Evolutionary conservation across 768 basidiomycete genomes (phyloP), one percentile per base, ranked within the genome.

Genomic region (Panellus pusillus): DNA sequence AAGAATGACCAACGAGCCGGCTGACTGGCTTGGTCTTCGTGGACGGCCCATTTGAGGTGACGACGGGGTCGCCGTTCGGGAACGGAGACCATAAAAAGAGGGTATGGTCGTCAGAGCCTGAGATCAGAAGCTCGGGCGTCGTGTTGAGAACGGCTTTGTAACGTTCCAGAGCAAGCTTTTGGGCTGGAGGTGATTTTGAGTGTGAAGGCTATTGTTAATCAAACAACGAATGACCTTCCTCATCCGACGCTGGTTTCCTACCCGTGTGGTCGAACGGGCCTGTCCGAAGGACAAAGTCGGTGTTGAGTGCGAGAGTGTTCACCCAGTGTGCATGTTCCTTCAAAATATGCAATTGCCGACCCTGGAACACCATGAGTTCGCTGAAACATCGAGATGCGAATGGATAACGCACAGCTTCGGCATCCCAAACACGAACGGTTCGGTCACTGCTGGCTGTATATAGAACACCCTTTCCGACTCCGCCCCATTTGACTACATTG

Each of bases 261-360:
- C 81, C 83, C 1, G 79, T 89, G 61, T 97, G 91, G 67, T 98
- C 94, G 63, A 90, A 98, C 0, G 96, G 94, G 0, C 96, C 96
- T 0, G 96, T 98, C 19, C 95, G 86, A 4, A 97, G 79, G 24
- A 96, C 84, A 64, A 95, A 97, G 67, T 99, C 96, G 9, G 95
- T 95, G 69, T 94, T 96, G 50, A 98, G 78, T 4, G 97, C 86
- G 40, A 99, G 82, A 0, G 95, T 98, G 17, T 95, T 99, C 8
- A 99, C 97, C 96, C 95, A 98, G 65, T 99, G 97, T 0, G 94
- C 97, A 63, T 99, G 96, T 57, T 98, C 94, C 68, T 91, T 93
- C 24, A 98, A 74, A 0, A 87, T 86, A 63, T 95, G 81, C 35
- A 98, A 74, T 24, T 84, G 82, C 68, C 83, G 88, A 1, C 95